Percentiles rank a stretch among this genome's conserved stretches.
These are phyloP conservation scores for Starmera stellimalicola DNA, from an alignment of 1,139 yeast species.

Conservation along the genomic window DNA sequence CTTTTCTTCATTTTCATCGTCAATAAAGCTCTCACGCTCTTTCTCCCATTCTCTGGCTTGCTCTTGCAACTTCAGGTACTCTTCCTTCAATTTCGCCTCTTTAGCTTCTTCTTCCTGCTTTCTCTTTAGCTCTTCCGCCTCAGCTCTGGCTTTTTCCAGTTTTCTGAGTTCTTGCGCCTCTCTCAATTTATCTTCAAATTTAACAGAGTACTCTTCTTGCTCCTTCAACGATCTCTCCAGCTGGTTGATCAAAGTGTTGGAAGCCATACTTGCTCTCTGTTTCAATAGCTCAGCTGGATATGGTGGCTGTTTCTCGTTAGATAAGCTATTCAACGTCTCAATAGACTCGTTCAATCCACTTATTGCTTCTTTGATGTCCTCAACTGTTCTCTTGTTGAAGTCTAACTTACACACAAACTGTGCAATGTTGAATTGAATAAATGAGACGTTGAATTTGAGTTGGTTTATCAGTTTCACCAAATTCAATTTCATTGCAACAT, in stretches of 20 bases:
- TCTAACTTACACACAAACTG: constrained; percentile 66
- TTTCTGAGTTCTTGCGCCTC: constrained; percentile 66
- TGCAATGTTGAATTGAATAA: constrained; percentile 79
- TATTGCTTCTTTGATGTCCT: constrained; percentile 52
- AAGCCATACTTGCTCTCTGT: constrained; percentile 79
- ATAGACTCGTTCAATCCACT: constrained; percentile 58
- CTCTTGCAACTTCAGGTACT: constrained; percentile 63
- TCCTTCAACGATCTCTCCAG: constrained; percentile 63
- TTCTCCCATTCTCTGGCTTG: constrained; percentile 81
- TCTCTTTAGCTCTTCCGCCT: constrained; percentile 33
- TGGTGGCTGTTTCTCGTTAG: constrained; percentile 54
- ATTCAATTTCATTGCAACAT: constrained; percentile 24
- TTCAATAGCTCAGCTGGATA: constrained; percentile 71
- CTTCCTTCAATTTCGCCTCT: constrained; percentile 46
- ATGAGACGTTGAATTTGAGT: constrained; percentile 71
- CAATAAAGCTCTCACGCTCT: constrained; percentile 31
- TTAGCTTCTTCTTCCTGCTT: constrained; percentile 33
- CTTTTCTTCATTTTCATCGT: constrained; percentile 25
- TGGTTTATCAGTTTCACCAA: constrained; percentile 32
- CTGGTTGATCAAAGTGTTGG: constrained; percentile 63
- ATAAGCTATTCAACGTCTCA: constrained; percentile 45
- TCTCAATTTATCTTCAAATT: constrained; percentile 50
- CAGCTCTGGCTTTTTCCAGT: constrained; percentile 39
- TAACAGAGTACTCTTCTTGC: constrained; percentile 58
- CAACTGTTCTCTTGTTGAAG: constrained; percentile 47